Percentiles rank a stretch among this genome's conserved stretches.
These are phyloP conservation scores for Lasiodiplodia hormozganensis DNA, from an alignment of 2,329 filamentous ascomycete genomes.

Conservation along the genomic window DNA sequence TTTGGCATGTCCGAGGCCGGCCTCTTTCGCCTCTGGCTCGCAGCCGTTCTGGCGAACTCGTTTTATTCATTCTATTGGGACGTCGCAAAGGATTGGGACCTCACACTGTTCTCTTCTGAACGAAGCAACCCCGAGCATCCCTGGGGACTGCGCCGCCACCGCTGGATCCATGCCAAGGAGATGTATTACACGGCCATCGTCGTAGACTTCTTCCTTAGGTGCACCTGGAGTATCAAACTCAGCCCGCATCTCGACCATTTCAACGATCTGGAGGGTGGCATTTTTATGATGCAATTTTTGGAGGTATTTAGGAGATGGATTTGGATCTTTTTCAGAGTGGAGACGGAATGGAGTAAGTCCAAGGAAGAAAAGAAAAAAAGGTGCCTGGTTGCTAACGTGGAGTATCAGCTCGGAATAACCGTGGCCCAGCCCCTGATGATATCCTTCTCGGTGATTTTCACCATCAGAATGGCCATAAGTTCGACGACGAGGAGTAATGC, in stretches of 20 bases:
- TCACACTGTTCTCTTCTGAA: conserved; percentile 76
- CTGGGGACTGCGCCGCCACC: conserved; percentile 76
- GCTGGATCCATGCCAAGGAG: conserved; percentile 73
- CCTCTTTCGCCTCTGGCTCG: conserved; percentile 65
- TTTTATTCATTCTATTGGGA: conserved; percentile 99
- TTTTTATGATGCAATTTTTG: conserved; percentile 85
- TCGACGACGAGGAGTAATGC: conserved; percentile 61
- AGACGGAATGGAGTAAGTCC: conserved; percentile 84
- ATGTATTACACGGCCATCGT: conserved; percentile 84
- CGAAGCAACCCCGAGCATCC: conserved; percentile 71
- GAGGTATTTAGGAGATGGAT: conserved; percentile 91
- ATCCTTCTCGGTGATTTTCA: conserved; percentile 74
- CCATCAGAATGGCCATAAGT: conserved; percentile 58
- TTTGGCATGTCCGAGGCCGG: conserved; percentile 62
- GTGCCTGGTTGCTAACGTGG: conserved; percentile 29
- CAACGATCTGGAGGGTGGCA: conserved; percentile 84
- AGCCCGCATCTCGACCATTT: conserved; percentile 82
- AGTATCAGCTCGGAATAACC: conserved; percentile 58
- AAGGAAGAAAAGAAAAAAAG: neutral
- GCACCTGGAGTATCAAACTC: conserved; percentile 90
- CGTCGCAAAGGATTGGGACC: conserved; percentile 93
- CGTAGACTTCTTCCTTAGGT: conserved; percentile 81
- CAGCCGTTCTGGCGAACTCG: conserved; percentile 80
- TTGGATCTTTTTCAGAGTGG: conserved; percentile 95
- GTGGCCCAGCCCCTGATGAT: conserved; percentile 68